A percentile compares a stretch with the other conserved stretches of the same genome.
Conservation (phyloP, 176 grass and related monocot species). For the Aegilops umbellulata region DNA sequence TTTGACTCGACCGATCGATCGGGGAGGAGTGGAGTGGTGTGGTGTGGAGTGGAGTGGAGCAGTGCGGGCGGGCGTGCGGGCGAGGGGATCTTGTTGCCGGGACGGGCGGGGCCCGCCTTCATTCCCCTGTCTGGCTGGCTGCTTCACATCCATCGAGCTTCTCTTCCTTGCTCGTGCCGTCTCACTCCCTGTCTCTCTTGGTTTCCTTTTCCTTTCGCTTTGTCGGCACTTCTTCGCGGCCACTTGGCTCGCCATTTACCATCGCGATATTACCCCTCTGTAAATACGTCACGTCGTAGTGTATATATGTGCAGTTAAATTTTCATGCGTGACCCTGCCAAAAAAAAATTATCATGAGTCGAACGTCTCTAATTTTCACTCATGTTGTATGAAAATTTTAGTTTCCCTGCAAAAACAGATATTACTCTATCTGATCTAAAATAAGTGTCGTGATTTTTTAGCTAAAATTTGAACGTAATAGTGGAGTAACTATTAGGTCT, state of each 20-base stretch:
- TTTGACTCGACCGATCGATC: neutral
- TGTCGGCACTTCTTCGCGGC: too few species aligned
- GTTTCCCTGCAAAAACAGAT: too few species aligned
- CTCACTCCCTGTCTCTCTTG: too few species aligned
- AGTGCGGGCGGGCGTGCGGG: constrained; percentile 36
- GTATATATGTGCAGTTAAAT: neutral
- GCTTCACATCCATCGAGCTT: neutral
- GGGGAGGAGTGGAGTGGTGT: neutral
- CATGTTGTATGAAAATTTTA: too few species aligned
- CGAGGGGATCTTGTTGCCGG: constrained; percentile 26
- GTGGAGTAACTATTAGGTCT: neutral
- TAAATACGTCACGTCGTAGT: neutral
- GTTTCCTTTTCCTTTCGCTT: too few species aligned
- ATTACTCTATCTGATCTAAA: too few species aligned
- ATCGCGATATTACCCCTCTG: too few species aligned
- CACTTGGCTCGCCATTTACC: too few species aligned
- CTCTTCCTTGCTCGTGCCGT: neutral
- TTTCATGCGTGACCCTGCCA: neutral
- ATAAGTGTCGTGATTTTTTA: too few species aligned
- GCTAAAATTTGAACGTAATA: too few species aligned
- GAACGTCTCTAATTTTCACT: too few species aligned
- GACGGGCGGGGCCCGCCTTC: neutral
- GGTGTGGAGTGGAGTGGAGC: constrained; percentile 33
- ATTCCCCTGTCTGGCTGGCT: neutral
- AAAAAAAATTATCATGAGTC: too few species aligned